A percentile compares a stretch with the other conserved stretches of the same genome.
phyloP scores from a whole-genome alignment of 2,329 filamentous ascomycete genomes.

The Fusarium incarnatum region DNA sequence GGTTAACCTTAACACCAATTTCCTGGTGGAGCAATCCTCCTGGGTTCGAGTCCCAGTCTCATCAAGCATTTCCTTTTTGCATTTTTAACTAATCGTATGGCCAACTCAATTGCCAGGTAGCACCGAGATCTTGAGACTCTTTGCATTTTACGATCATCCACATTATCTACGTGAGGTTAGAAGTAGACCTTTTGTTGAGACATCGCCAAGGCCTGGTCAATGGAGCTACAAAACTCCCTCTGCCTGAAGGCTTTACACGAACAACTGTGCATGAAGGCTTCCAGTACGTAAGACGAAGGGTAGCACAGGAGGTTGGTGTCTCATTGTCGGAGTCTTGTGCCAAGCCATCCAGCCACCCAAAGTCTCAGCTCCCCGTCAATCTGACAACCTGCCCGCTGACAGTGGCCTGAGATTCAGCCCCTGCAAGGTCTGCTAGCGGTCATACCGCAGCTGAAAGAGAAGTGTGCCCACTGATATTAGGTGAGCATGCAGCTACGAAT shows the following conservation, averaged over 20 bases:
- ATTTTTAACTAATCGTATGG: not conserved
- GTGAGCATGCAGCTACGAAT: not conserved
- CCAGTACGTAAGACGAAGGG: not conserved
- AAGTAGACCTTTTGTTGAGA: not conserved
- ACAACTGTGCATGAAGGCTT: no score
- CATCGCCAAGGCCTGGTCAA: not conserved
- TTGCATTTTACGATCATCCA: not conserved
- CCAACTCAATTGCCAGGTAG: not conserved
- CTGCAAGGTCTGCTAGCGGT: not conserved
- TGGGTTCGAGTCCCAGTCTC: constrained; percentile 38
- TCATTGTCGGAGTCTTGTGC: not conserved
- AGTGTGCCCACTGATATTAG: not conserved
- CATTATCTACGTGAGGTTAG: no score
- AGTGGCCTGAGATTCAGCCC: not conserved
- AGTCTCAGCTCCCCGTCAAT: not conserved
- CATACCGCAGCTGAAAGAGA: not conserved
- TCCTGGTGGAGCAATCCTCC: constrained; percentile 38
- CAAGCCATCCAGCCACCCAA: constrained; percentile 5
- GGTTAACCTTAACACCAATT: constrained; percentile 36
- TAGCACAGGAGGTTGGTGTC: not conserved
- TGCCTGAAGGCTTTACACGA: no score
- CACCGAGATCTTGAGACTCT: not conserved
- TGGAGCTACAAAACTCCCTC: not conserved
- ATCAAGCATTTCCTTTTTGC: constrained; percentile 13
- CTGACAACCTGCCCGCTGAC: not conserved